Conservation (phyloP, 169 alveolate species). For the Eimeria falciformis region DNA sequence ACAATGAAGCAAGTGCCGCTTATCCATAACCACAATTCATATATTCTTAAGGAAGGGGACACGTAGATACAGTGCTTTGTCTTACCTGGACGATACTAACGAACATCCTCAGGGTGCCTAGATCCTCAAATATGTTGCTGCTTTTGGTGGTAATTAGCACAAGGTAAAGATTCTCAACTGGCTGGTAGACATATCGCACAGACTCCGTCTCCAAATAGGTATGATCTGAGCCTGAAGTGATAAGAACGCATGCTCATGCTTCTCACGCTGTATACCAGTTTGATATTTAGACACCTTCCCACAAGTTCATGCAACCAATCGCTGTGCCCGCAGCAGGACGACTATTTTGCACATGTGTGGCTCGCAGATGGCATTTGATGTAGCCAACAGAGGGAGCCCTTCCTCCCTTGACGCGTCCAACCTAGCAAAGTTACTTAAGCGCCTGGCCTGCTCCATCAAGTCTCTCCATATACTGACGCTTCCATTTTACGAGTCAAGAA, state of each 20-base stretch:
- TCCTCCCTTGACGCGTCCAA: too few relatives aligned
- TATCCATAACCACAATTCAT: neutral
- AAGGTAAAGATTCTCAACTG: conserved; percentile 89
- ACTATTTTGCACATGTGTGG: too few relatives aligned
- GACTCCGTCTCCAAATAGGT: conserved; percentile 91
- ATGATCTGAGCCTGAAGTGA: conserved; percentile 84
- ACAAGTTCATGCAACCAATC: too few relatives aligned
- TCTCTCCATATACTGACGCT: too few relatives aligned
- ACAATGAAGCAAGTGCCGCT: neutral
- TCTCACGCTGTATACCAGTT: too few relatives aligned
- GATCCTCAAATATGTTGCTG: conserved; percentile 92
- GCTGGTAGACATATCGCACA: conserved; percentile 92
- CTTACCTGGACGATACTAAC: conserved; percentile 86
- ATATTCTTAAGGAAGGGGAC: neutral
- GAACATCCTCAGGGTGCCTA: conserved; percentile 89
- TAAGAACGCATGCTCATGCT: neutral
- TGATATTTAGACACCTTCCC: too few relatives aligned
- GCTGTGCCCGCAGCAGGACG: too few relatives aligned
- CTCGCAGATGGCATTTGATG: too few relatives aligned
- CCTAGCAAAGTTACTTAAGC: too few relatives aligned
- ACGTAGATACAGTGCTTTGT: conserved; percentile 35
- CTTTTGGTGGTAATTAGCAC: conserved; percentile 90
- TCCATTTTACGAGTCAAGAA: too few relatives aligned
- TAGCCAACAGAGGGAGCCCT: too few relatives aligned
- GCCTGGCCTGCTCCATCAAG: too few relatives aligned